phyloP scores from a whole-genome alignment of 805 yeast species.

The Metschnikowia arizonensis region DNA sequence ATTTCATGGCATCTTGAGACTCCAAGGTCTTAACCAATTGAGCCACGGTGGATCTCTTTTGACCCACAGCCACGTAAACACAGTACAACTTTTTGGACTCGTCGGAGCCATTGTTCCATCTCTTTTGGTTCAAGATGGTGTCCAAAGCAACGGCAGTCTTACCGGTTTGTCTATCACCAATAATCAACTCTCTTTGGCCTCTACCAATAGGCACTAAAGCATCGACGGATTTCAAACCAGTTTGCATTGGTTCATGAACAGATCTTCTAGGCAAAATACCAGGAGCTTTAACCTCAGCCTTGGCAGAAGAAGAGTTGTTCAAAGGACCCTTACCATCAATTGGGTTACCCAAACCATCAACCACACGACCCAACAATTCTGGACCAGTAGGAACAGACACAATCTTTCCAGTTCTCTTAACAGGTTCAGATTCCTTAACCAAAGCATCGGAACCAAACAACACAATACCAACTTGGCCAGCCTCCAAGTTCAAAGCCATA shows the following conservation, averaged over 20 bases:
- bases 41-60: conserved; percentile 99
- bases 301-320: conserved; percentile 73
- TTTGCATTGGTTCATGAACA: conserved; percentile 98
- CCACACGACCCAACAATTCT: conserved; percentile 96
- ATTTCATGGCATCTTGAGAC: conserved; percentile 96
- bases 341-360: conserved; percentile 98
- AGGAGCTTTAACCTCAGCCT: conserved; percentile 99
- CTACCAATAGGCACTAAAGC: conserved; percentile 99
- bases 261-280: conserved; percentile 99
- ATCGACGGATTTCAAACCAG: conserved; percentile 98
- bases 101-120: conserved; percentile 93
- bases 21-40: conserved; percentile 99
- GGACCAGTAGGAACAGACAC: conserved; percentile 99
- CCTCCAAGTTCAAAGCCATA: conserved; percentile 99
- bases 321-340: conserved; percentile 99
- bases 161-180: conserved; percentile 99
- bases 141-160: conserved; percentile 99
- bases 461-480: conserved; percentile 99
- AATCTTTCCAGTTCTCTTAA: conserved; percentile 99
- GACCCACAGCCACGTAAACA: conserved; percentile 99
- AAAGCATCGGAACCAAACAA: conserved; percentile 98
- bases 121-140: conserved; percentile 97
- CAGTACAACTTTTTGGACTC: conserved; percentile 98
- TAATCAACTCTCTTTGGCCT: conserved; percentile 99
- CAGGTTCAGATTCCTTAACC: conserved; percentile 99